Base-by-base conservation (phyloP, 2,329 filamentous ascomycete genomes). In the Microdochium trichocladiopsis region DNA sequence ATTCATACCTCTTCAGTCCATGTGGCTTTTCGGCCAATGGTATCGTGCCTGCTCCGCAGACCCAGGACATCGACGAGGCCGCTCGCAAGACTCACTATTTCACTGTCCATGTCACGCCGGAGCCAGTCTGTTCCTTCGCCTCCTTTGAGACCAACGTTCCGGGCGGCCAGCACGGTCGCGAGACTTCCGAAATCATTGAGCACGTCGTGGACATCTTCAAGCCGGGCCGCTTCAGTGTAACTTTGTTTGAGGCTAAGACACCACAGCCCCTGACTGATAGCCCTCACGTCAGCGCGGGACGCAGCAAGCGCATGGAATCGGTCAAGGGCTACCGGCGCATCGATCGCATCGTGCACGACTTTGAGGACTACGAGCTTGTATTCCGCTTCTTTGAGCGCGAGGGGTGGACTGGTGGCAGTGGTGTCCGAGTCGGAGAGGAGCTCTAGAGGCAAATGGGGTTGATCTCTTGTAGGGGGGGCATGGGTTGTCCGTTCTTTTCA, bases 141-240 rank as follows among this genome's bases (percentile, higher is more conserved):
- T 96, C 91, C 2, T 99, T 99, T 66, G 94, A 99, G 77, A 97
- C 94, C 59, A 99, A 97, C 61, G 93, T 99, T 3, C 94, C 94
- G 1, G 88, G 90, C 24, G 86, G 84, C 4, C 90, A 96, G 72
- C 90, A 83, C 52, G 92, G 92, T 16, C 87, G 92, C 56, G 88
- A 92, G 66, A 96, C 93, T 1, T 84, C 85, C 24, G 93, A 96
- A 58, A 87, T 97, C 55, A 88, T 99, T 56, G 85, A 96, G 69
- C 90, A 96, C 59, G 94, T 97, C 1, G 91, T 97, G 47, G 80
- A 83, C 57, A 99, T 99, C 65, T 99, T 99, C 82, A 90, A 91
- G 67, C 94, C 94, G 0, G 93, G 93, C n/a, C 88, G 93, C 51
- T 99, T 99, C 78, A 96, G 88, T 63, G 90, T 99, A 53, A 99